Evolutionary conservation across 2,329 filamentous ascomycete genomes (phyloP).

Genomic region (Neoascochyta sp.): DNA sequence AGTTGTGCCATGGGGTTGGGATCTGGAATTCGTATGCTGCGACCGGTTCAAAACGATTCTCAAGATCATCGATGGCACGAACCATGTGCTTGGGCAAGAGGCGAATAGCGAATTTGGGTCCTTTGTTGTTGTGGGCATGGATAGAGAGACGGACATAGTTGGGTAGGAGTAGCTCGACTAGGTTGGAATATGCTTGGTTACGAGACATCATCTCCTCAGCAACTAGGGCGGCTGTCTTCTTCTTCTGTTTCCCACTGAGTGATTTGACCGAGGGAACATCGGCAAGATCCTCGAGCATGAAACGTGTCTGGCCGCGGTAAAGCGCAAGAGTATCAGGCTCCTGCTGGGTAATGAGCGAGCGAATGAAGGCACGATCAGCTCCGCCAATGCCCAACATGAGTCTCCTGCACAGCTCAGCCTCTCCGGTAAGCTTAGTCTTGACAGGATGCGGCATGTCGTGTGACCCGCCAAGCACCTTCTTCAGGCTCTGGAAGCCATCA

Average conservation of each 20-base stretch:
- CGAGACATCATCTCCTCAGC: conserved; percentile 41
- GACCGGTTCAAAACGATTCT: conserved; percentile 23
- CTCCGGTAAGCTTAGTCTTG: conserved; percentile 25
- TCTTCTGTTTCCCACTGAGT: conserved; percentile 30
- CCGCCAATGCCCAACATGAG: conserved; percentile 27
- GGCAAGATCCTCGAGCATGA: conserved; percentile 39
- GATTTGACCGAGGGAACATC: conserved; percentile 22
- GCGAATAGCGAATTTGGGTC: conserved; percentile 45
- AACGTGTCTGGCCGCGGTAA: conserved; percentile 37
- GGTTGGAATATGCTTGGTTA: conserved; percentile 49
- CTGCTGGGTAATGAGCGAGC: conserved; percentile 25
- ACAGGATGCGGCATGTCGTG: conserved; percentile 28
- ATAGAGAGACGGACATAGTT: conserved; percentile 48
- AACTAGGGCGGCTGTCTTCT: conserved; percentile 34
- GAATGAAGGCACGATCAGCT: conserved; percentile 23
- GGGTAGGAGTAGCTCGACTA: conserved; percentile 47
- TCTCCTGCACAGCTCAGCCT: conserved; percentile 30
- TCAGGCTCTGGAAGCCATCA: conserved; percentile 20
- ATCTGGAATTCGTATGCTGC: conserved; percentile 33
- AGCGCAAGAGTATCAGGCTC: conserved; percentile 29
- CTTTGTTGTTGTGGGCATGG: conserved; percentile 44
- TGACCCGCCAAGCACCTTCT: conserved; percentile 16
- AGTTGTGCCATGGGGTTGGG: conserved; percentile 47
- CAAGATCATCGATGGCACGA: conserved; percentile 32
- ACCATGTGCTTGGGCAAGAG: conserved; percentile 36